Percentiles rank a stretch among this genome's conserved stretches.
Conservation (phyloP, 2,329 filamentous ascomycete genomes). For the Stachybotrys echinatus region DNA sequence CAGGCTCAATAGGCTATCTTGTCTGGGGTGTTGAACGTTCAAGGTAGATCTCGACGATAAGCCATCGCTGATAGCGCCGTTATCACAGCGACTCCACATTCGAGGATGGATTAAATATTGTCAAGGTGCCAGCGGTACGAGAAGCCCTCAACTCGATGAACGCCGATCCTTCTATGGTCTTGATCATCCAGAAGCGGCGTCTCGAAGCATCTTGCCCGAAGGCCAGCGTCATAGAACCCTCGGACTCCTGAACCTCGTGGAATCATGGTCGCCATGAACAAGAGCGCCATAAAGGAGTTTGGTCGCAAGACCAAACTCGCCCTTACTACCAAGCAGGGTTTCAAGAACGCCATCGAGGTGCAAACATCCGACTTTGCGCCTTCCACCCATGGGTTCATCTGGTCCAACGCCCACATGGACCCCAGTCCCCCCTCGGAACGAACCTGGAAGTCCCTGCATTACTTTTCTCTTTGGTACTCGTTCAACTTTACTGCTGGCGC, state of each 20-base stretch:
- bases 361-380: conserved; percentile 1
- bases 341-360: conserved; percentile 1
- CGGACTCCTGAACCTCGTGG: neutral
- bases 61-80: neutral
- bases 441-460: neutral
- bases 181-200: neutral
- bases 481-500: neutral
- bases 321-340: neutral
- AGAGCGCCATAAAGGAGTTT: neutral
- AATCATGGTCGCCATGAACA: neutral
- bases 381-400: neutral
- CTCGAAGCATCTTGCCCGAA: too few relatives aligned
- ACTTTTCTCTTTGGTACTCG: neutral
- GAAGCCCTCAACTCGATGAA: neutral
- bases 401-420: conserved; percentile 1
- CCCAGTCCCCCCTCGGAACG: neutral
- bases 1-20: neutral
- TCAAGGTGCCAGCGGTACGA: neutral
- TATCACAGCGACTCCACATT: neutral
- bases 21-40: neutral
- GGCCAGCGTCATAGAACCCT: too few relatives aligned
- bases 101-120: neutral
- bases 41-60: neutral
- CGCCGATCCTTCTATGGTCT: neutral
- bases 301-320: neutral